A percentile compares a stretch with the other conserved stretches of the same genome.
phyloP scores from a whole-genome alignment of 345 rosid species.

The Tarenaya hassleriana region DNA sequence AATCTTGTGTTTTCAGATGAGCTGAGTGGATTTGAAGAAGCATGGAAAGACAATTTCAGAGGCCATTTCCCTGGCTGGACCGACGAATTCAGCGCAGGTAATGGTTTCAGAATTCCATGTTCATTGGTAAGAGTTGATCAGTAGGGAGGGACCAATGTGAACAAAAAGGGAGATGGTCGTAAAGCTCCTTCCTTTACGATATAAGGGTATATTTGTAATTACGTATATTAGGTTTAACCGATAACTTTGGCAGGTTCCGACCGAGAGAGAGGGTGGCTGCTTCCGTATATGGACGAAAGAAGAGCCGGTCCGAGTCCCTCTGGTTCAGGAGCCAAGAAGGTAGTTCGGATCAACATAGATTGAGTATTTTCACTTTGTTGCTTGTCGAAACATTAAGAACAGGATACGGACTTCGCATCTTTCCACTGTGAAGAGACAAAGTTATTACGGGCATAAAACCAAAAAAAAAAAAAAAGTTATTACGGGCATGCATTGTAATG shows the following conservation, averaged over 20 bases:
- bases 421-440: too few species aligned
- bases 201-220: too few species aligned
- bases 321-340: conserved; percentile 38
- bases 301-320: conserved; percentile 17
- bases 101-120: too few species aligned
- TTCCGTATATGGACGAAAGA: conserved; percentile 25
- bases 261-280: conserved; percentile 37
- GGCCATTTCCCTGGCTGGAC: conserved; percentile 27
- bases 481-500: too few species aligned
- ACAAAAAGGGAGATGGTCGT: too few species aligned
- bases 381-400: too few species aligned
- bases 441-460: too few species aligned
- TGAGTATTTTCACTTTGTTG: conserved; percentile 16
- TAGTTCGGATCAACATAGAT: conserved; percentile 72
- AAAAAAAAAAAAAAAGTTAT: too few species aligned
- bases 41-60: conserved; percentile 48
- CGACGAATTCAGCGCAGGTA: conserved; percentile 26
- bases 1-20: conserved; percentile 40
- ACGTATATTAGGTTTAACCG: not conserved
- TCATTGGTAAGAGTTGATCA: too few species aligned
- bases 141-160: too few species aligned
- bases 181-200: too few species aligned
- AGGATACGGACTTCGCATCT: too few species aligned
- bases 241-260: conserved; percentile 25
- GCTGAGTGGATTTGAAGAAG: conserved; percentile 52